Base-by-base conservation (phyloP, 2,329 filamentous ascomycete species). In the Scorias spongiosa region DNA sequence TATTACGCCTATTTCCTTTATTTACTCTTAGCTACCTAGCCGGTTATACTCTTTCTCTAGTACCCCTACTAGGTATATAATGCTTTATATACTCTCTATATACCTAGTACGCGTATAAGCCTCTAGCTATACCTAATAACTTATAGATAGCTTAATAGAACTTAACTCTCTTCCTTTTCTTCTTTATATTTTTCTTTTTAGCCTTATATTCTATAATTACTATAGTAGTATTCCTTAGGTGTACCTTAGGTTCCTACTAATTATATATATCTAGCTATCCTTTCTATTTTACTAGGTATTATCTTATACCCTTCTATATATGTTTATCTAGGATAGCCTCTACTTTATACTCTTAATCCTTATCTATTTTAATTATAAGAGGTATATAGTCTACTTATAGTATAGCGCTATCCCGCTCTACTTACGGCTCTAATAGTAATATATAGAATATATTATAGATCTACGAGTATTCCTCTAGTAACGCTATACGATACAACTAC, bases 391-490 rank as follows among this genome's bases (percentile, higher is more conserved):
- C 3, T 5, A 17, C 41, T 2, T 29, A 32, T 20, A 34, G 29
- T 20, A 26, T 26, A 26, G 32, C 41, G 41, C 41, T 32, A 34
- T 5, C 29, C 11, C 29, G 29, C 9, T 34, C 14, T 2, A 5
- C 11, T 37, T 12, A 39, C 3, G 12, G 15, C 34, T 39, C 34
- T n/a, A 39, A 28, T 15, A 39, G 12, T 2, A 14, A 43, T 14
- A 43, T 28, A 29, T 43, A 15, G 20, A 43, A 43, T 10, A 43
- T 37, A 12, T 38, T 39, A 29, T 43, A 14, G 17, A 43, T 43
- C 17, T 28, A 29, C 3, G 4, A 4, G 7, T 43, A 43, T 15
- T 18, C 38, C 7, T n/a, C 39, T 29, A 28, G 32, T 5, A 43
- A 26, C 8, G 17, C 32, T 14, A 43, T 15, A 12, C 17, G 18